Base-by-base conservation (phyloP, 495 filamentous ascomycete species). In the Melanomma pulvis-pyrius region DNA sequence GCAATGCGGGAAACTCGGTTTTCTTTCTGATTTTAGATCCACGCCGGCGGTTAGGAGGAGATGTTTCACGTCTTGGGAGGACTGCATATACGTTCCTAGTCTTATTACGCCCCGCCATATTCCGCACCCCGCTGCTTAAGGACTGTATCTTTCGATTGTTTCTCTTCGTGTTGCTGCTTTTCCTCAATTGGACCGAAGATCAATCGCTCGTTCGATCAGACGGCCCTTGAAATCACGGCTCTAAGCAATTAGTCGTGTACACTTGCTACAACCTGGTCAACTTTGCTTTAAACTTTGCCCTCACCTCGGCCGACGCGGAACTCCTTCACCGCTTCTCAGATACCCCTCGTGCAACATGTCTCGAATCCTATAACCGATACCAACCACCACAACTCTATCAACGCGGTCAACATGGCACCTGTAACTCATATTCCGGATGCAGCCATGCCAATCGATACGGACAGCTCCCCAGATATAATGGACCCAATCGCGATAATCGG, bases 401-500 rank as follows among this genome's bases (percentile, higher is more conserved):
- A 44, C 4, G n/a, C 39, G 8, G 39, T 3, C 9, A 17, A 6
- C n/a, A 44, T 44, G 39, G 39, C 4, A n/a, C 39, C 39, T 15
- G 9, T 15, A 44, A 44, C 2, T 17, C 39, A 12, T 17, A n/a
- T n/a, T 15, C 17, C 39, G n/a, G 13, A 6, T n/a, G 8, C 39
- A 12, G 39, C 8, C 39, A 2, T 6, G 3, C 8, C 9, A 15
- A n/a, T n/a, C 5, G 39, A 44, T n/a, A 44, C 39, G 8, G 39
- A 44, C 39, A n/a, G n/a, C n/a, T n/a, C n/a, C 21, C 9, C 12
- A 49, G 46, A 49, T 49, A 5, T 54, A 11, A 1, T 59, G 8
- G 59, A 62, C 2, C 59, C 59, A 13, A 53, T 62, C 6, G 59
- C 59, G 4, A 54, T 62, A 1, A 48, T 62, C 22, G 59, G 59